Evolutionary conservation across 768 basidiomycete species (phyloP).

Genomic region (Rhodosporidiobolus odoratus): DNA sequence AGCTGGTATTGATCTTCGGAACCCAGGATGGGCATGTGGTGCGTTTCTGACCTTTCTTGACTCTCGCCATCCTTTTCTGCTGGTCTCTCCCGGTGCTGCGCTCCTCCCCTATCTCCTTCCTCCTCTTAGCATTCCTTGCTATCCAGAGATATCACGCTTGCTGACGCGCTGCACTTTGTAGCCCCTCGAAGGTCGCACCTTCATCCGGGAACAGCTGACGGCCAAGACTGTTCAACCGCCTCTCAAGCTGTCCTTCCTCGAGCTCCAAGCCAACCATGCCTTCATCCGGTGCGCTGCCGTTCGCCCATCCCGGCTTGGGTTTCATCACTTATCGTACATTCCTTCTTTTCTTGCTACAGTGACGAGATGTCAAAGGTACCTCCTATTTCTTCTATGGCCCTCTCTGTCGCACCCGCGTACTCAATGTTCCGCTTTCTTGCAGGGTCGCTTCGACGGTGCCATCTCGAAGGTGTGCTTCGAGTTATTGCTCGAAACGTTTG

Average conservation of each 20-base stretch:
- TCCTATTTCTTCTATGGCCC: no score
- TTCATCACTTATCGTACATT: no score
- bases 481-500: slow-evolving; percentile 85
- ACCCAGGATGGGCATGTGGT: slow-evolving; percentile 62
- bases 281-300: slow-evolving; percentile 64
- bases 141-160: no score
- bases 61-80: background rate
- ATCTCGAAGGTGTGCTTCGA: slow-evolving; percentile 56
- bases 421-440: background rate
- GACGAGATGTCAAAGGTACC: slow-evolving; percentile 37
- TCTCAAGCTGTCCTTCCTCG: slow-evolving; percentile 62
- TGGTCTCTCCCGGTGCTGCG: background rate
- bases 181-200: slow-evolving; percentile 73
- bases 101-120: background rate
- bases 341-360: background rate
- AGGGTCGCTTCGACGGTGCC: slow-evolving; percentile 94
- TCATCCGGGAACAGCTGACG: slow-evolving; percentile 70
- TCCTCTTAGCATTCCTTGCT: no score
- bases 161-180: background rate
- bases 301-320: background rate
- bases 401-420: no score
- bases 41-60: background rate
- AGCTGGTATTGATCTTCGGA: slow-evolving; percentile 83
- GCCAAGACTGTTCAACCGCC: slow-evolving; percentile 4
- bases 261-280: slow-evolving; percentile 95